phyloP scores from a whole-genome alignment of 2,329 filamentous ascomycete species.

The Hypoxylon sp. region DNA sequence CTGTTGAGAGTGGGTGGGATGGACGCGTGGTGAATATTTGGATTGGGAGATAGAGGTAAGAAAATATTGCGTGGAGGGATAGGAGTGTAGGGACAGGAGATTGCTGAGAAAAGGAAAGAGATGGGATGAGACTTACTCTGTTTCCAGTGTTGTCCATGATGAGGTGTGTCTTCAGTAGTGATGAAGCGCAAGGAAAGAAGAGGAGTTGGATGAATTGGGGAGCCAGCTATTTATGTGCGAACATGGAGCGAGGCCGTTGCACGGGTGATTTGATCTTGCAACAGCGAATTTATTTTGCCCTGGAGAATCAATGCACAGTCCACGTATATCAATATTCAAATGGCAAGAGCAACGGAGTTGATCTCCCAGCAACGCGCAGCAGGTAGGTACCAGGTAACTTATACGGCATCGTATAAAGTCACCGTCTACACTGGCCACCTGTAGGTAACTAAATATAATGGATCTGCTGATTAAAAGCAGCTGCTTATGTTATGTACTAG shows the following conservation, averaged over 20 bases:
- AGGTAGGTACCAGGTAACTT: background rate
- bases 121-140: background rate
- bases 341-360: background rate
- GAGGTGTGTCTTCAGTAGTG: too few species aligned
- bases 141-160: background rate
- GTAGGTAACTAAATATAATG: too few species aligned
- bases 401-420: too few species aligned
- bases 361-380: background rate
- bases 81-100: too few species aligned
- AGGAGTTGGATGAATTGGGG: background rate
- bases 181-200: too few species aligned
- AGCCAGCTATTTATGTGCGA: background rate
- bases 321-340: background rate
- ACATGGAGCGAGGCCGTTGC: background rate
- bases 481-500: too few species aligned
- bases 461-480: too few species aligned
- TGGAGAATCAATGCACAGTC: background rate
- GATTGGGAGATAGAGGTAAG: too few species aligned
- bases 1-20: background rate
- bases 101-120: too few species aligned
- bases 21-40: background rate
- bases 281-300: background rate
- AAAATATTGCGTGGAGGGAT: too few species aligned
- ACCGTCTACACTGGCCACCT: too few species aligned
- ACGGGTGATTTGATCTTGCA: background rate